Conservation (phyloP, 768 basidiomycete species). For the Mycena vulgaris region DNA sequence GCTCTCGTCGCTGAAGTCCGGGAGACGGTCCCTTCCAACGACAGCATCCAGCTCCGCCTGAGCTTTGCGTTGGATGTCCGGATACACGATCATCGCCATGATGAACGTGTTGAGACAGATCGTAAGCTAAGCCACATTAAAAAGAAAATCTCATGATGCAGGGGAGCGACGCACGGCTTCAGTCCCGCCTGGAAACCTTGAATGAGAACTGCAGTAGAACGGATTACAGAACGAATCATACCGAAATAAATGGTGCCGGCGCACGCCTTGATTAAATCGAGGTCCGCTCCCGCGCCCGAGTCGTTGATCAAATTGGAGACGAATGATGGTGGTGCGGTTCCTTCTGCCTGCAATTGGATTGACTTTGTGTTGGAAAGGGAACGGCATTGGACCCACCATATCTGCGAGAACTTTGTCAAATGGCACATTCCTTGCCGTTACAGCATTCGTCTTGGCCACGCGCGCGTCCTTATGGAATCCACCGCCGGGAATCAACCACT, state of each 20-base stretch:
- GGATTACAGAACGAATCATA: too few relatives aligned
- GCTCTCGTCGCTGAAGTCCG: slow-evolving; percentile 46
- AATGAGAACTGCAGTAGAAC: too few relatives aligned
- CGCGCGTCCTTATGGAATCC: background rate
- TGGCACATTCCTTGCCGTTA: background rate
- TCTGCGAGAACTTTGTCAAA: background rate
- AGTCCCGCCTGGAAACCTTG: background rate
- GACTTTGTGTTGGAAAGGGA: too few relatives aligned
- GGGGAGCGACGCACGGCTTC: background rate
- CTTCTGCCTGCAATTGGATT: slow-evolving; percentile 20
- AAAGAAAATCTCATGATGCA: background rate
- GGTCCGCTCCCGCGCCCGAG: background rate
- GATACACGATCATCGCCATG: background rate
- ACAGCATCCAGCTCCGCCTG: slow-evolving; percentile 52
- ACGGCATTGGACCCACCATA: background rate
- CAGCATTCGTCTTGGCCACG: background rate
- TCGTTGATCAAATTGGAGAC: slow-evolving; percentile 35
- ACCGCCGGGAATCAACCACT: background rate
- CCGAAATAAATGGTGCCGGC: background rate
- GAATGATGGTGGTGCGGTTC: slow-evolving; percentile 35
- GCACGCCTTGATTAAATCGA: background rate
- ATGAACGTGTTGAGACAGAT: background rate
- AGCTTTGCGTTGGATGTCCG: slow-evolving; percentile 37
- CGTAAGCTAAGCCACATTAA: background rate
- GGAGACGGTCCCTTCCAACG: slow-evolving; percentile 49